A percentile compares a stretch with the other conserved stretches of the same genome.
Evolutionary conservation across 495 filamentous ascomycete genomes (phyloP).

Genomic region (Aspergillus hancockii): DNA sequence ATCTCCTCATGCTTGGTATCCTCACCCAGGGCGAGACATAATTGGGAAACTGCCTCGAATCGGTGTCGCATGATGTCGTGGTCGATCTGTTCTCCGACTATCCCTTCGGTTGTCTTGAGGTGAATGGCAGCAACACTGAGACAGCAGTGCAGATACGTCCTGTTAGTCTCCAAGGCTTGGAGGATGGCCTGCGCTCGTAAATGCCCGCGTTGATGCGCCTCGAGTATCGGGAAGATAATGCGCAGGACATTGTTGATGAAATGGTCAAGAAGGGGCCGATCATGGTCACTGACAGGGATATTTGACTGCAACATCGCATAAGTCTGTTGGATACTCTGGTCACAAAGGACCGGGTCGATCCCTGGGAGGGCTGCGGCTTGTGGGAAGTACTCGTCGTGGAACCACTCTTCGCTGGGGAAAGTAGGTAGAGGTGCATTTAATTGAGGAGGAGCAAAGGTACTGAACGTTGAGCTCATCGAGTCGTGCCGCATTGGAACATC

Average conservation of each 20-base stretch:
- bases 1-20: conserved; percentile 86
- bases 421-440: conserved; percentile 62
- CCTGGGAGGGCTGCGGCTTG: conserved; percentile 29
- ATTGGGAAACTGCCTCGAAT: conserved; percentile 79
- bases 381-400: conserved; percentile 70
- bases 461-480: conserved; percentile 84
- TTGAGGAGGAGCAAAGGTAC: conserved; percentile 77
- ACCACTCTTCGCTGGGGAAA: conserved; percentile 74
- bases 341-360: conserved; percentile 49
- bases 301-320: conserved; percentile 58
- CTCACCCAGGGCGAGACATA: conserved; percentile 78
- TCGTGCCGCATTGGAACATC: conserved; percentile 81
- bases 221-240: conserved; percentile 86
- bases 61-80: conserved; percentile 93
- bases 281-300: conserved; percentile 86
- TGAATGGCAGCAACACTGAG: conserved; percentile 95
- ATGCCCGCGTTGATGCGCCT: conserved; percentile 80
- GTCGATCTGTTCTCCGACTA: conserved; percentile 76
- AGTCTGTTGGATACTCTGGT: conserved; percentile 22
- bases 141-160: conserved; percentile 92
- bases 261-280: conserved; percentile 84
- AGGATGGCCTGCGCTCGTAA: conserved; percentile 79
- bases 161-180: conserved; percentile 83
- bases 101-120: conserved; percentile 72
- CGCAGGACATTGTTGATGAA: conserved; percentile 87